These are phyloP conservation scores for Mortierella sp. DNA, from an alignment of 371 early-diverging fungal genomes.

Conservation along the genomic window DNA sequence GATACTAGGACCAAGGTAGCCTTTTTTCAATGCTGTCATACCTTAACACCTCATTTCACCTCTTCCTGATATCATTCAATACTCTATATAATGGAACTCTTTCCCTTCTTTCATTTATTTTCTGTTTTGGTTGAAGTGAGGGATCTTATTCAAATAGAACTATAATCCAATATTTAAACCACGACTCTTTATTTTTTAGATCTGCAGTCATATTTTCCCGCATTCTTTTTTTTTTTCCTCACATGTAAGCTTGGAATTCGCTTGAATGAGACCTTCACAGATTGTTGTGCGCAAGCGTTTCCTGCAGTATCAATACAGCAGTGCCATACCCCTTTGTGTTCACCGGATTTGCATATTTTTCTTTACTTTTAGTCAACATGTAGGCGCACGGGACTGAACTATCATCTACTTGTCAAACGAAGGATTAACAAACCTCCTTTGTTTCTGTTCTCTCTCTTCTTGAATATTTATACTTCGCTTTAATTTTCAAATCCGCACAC, in stretches of 20 bases:
- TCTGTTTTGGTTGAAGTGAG: not conserved
- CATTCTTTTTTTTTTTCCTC: too few species aligned
- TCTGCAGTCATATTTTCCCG: not conserved
- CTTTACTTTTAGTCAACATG: too few species aligned
- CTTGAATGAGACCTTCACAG: not conserved
- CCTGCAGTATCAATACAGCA: not conserved
- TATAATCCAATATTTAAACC: not conserved
- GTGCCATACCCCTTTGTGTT: not conserved
- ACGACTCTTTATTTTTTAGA: not conserved
- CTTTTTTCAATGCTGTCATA: not conserved
- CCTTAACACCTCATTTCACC: not conserved
- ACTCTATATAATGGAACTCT: not conserved
- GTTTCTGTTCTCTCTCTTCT: too few species aligned
- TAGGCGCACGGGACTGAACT: too few species aligned
- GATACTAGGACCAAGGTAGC: not conserved
- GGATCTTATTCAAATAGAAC: not conserved
- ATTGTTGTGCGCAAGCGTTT: not conserved
- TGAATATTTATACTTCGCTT: too few species aligned
- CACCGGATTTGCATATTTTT: too few species aligned
- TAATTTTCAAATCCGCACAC: too few species aligned
- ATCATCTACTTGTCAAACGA: too few species aligned
- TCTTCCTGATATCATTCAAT: constrained; percentile 2
- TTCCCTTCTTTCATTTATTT: not conserved
- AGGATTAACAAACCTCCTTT: too few species aligned
- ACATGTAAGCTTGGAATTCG: not conserved